phyloP scores from a whole-genome alignment of 2,329 filamentous ascomycete species.

The Geosmithia putterillii region DNA sequence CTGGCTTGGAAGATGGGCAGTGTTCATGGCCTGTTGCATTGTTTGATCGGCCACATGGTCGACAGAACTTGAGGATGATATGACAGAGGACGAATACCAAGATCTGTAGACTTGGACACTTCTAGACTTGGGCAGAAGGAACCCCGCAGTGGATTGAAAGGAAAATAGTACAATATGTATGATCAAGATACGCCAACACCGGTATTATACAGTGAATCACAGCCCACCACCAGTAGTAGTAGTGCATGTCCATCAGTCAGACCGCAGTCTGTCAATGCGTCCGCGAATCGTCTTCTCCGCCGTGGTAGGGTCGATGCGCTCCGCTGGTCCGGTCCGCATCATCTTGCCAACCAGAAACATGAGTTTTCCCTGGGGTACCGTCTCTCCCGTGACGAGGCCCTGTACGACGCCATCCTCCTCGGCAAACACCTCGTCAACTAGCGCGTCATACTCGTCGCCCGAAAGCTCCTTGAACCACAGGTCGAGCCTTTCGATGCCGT shows the following conservation, averaged over 20 bases:
- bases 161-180: too few relatives aligned
- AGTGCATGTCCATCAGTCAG: not conserved
- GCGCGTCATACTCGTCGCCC: conserved; percentile 29
- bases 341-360: conserved; percentile 50
- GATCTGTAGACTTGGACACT: not conserved
- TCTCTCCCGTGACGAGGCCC: conserved; percentile 28
- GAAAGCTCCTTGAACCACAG: conserved; percentile 44
- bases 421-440: conserved; percentile 30
- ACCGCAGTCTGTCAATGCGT: conserved; percentile 11
- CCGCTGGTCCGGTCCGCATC: conserved; percentile 39
- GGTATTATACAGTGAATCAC: not conserved
- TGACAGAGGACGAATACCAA: not conserved
- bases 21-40: too few relatives aligned
- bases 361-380: conserved; percentile 43
- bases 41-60: too few relatives aligned
- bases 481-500: conserved; percentile 30
- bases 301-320: conserved; percentile 39
- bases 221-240: not conserved
- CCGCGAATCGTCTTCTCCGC: conserved; percentile 34
- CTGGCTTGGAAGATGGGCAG: not conserved
- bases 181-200: too few relatives aligned
- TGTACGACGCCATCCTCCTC: conserved; percentile 33
- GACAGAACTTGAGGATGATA: too few relatives aligned
- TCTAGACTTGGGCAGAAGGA: too few relatives aligned
- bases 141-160: too few relatives aligned